These are phyloP conservation scores for Harringtonia aguacate DNA, from an alignment of 2,329 filamentous ascomycete species.

Conservation along the genomic window DNA sequence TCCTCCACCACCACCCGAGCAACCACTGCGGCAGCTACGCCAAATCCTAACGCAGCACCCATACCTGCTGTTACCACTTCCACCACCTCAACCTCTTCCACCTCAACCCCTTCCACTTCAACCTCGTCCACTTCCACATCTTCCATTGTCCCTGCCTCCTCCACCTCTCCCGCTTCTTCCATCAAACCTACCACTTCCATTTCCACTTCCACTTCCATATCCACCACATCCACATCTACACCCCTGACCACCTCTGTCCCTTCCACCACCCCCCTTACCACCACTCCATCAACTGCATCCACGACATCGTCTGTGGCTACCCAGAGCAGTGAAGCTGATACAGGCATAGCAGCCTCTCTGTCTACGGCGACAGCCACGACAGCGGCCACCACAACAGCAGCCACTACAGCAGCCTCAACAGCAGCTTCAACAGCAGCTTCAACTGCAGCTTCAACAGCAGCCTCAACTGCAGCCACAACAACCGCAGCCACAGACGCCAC, in stretches of 20 bases:
- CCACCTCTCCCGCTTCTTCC: neutral
- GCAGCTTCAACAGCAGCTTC: neutral
- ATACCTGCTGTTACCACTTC: neutral
- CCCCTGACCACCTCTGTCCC: neutral
- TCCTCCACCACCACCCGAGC: too few relatives aligned
- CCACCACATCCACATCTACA: neutral
- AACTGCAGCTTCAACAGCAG: neutral
- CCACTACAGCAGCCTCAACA: neutral
- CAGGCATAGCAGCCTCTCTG: constrained; percentile 18
- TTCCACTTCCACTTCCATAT: neutral
- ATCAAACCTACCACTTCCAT: constrained; percentile 2
- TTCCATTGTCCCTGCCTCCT: neutral
- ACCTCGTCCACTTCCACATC: neutral
- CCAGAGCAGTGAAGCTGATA: constrained; percentile 26
- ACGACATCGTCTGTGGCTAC: neutral
- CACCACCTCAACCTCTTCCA: neutral
- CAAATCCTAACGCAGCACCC: too few relatives aligned
- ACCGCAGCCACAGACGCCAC: neutral
- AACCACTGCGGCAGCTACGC: too few relatives aligned
- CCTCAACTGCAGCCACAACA: neutral
- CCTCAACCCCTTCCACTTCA: neutral
- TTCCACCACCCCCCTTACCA: constrained; percentile 3
- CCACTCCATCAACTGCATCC: neutral
- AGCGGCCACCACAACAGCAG: neutral
- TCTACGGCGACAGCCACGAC: constrained; percentile 9